Conservation (phyloP, 176 grass and related monocot genomes). For the Oryza meridionalis region DNA sequence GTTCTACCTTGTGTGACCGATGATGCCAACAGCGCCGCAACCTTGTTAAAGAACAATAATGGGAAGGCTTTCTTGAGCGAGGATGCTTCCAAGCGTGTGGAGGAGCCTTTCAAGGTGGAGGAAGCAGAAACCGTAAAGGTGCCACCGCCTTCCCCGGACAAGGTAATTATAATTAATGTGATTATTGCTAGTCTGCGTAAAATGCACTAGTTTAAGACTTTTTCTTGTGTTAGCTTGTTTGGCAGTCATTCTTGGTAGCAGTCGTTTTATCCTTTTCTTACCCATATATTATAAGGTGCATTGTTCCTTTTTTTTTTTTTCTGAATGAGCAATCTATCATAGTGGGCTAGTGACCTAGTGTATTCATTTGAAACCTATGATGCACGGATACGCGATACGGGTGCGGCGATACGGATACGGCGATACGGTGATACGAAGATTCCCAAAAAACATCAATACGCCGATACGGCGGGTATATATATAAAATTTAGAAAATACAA, state of each 20-base stretch:
- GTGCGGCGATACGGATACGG: too few relatives aligned
- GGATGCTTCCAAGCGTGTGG: slow-evolving; percentile 41
- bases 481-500: too few relatives aligned
- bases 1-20: not conserved
- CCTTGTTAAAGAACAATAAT: slow-evolving; percentile 51
- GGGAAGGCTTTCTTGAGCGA: slow-evolving; percentile 57
- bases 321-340: not conserved
- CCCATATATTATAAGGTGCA: slow-evolving; percentile 1
- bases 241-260: too few relatives aligned
- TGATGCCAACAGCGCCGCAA: slow-evolving; percentile 38
- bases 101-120: slow-evolving; percentile 82
- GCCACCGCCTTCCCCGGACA: slow-evolving; percentile 57
- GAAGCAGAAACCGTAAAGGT: slow-evolving; percentile 71
- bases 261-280: too few relatives aligned
- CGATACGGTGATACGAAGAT: too few relatives aligned
- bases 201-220: too few relatives aligned
- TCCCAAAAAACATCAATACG: too few relatives aligned
- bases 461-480: too few relatives aligned
- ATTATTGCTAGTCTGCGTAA: too few relatives aligned
- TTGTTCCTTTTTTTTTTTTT: not conserved
- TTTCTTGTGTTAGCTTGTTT: too few relatives aligned
- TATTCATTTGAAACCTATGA: not conserved
- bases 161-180: slow-evolving; percentile 46
- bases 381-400: too few relatives aligned
- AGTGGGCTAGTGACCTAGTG: not conserved